Percentiles rank a stretch among this genome's conserved stretches.
These are phyloP conservation scores for Daldinia caldariorum DNA, from an alignment of 495 filamentous ascomycete genomes.

Conservation along the genomic window DNA sequence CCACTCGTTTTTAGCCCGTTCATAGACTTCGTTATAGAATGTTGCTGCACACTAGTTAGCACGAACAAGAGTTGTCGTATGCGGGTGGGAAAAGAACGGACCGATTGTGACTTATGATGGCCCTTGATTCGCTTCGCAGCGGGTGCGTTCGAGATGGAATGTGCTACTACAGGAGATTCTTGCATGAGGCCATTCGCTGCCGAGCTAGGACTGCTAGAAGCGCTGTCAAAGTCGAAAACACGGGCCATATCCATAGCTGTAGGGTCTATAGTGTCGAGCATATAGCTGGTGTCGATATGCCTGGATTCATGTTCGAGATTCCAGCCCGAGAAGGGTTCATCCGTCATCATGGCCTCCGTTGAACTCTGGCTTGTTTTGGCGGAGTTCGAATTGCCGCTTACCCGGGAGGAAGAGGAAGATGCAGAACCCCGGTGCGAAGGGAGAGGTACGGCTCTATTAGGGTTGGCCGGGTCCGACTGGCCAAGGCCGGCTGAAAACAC, in stretches of 20 bases:
- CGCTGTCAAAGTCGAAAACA: constrained; percentile 76
- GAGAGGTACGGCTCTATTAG: constrained; percentile 13
- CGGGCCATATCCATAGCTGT: constrained; percentile 62
- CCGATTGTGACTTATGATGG: constrained; percentile 50
- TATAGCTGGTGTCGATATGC: constrained; percentile 26
- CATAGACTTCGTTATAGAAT: constrained; percentile 51
- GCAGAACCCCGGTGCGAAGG: constrained; percentile 44
- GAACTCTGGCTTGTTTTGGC: constrained; percentile 40
- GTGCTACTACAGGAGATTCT: constrained; percentile 24
- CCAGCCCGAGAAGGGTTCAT: constrained; percentile 29
- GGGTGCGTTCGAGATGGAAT: constrained; percentile 24
- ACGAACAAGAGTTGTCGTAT: background rate
- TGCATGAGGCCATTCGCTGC: constrained; percentile 47
- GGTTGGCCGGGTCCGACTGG: constrained; percentile 10
- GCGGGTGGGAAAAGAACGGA: constrained; percentile 25
- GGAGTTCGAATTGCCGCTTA: constrained; percentile 36
- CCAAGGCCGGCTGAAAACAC: constrained; percentile 13
- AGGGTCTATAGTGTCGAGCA: constrained; percentile 34
- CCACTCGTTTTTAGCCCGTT: constrained; percentile 49
- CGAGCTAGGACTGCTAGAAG: constrained; percentile 70
- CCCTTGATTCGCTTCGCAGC: constrained; percentile 45
- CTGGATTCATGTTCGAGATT: constrained; percentile 29
- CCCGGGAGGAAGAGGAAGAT: constrained; percentile 43
- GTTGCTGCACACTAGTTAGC: constrained; percentile 49
- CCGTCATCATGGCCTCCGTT: constrained; percentile 36